Base-by-base conservation (phyloP, 2,329 filamentous ascomycete species). In the Leptographium flavum region DNA sequence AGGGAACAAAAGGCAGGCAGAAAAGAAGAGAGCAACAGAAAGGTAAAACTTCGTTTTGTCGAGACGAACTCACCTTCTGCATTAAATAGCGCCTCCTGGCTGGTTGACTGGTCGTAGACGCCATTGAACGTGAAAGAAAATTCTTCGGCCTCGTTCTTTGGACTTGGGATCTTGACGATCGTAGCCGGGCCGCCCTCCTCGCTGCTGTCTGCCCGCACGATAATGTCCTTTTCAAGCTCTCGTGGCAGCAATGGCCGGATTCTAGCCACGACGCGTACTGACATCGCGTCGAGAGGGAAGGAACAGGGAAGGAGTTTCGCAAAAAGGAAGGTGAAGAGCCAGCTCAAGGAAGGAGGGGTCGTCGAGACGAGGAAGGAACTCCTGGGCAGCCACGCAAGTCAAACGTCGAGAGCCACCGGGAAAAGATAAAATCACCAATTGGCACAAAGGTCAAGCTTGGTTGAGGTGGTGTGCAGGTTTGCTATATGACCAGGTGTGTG, bases 51-150 rank as follows among this genome's bases (percentile, higher is more conserved):
- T n/a, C n/a, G n/a, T n/a, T n/a, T n/a, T 27, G 27, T 9, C 25
- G 27, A 3, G 13, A 28, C 8, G 27, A 28, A 44, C 39, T 9
- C 23, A 61, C 70, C 85, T 76, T 96, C 90, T 32, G 81, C 76
- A 52, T 88, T 84, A 60, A 94, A 98, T 47, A 98, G 66, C 52
- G 84, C 75, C 62, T 94, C 85, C 61, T 98, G 90, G 9, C 84
- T 78, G 15, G 84, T 81, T 31, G 73, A 63, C 55, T 81, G 76
- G 57, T 86, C 86, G 62, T 94, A 96, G 45, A 96, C 90, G 54
- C 83, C 77, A 69, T 92, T 93, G 71, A 96, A 96, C 43, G 88
- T 78, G 61, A 96, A 98, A 45, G 83, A 87, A 64, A 88, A 96
- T 57, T 88, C 83, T 63, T 96, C 90, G 21, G 74, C 70, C 52